Base-by-base conservation (phyloP, 192 early-diverging fungal genomes). In the Rhizophagus prolifer region DNA sequence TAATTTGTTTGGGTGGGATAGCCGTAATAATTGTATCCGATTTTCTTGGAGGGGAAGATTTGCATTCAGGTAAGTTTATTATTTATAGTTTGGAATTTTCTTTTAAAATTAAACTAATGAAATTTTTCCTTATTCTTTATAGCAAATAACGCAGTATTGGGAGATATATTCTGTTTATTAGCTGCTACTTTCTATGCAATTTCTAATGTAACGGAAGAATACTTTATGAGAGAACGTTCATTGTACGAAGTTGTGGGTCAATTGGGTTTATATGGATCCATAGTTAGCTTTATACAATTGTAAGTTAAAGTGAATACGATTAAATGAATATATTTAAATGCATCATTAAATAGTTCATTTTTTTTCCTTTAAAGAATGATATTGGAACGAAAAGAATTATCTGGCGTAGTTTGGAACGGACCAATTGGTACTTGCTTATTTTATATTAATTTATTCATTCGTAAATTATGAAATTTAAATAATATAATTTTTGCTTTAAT, bases 241-340 rank as follows among this genome's bases (percentile, higher is more conserved):
- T 83, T 92, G 30, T 92, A 91, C 65, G 93, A 94, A 72, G 91
- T 92, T 1, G 85, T 93, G 1, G 93, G 90, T 23, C 90, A 90
- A 84, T 77, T 94, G 28, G 88, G 90, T 3, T 86, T 92, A 73
- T 94, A 91, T 82, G 93, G 83, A 14, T 88, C 89, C 12, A 82
- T 93, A 60, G 87, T 94, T 76, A 93, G 91, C 74, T 86, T 86
- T 65, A 85, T 93, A 14, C 93, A 94, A 72, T 79, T 94, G 81
- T 74, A 63, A 62, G 38, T 74, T 44, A 44, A 12, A 44, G 2
- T 44, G 41, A 44, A 14, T 12, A 14, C 41, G 10, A 23, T 63
- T 21, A 23, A 28, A 28, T n/a, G 30, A 30, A 25, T 31, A 25
- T 9, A 19, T 58, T 38, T 65, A 23, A 21, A 25, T 38, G 44